Percentiles rank a stretch among this genome's conserved stretches.
Conservation (phyloP, 768 basidiomycete genomes). For the Suillus tomentosus region DNA sequence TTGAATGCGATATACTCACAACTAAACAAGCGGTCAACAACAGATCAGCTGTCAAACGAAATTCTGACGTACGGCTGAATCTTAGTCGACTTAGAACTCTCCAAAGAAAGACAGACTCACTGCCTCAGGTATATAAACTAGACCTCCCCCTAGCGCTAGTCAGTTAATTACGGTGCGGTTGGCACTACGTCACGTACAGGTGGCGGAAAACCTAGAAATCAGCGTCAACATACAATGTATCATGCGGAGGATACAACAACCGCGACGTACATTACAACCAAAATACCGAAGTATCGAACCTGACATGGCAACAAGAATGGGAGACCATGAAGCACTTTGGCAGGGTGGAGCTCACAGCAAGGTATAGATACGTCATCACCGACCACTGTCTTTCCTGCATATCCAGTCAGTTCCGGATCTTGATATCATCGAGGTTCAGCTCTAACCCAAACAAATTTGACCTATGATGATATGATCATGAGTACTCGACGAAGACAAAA, state of each 20-base stretch:
- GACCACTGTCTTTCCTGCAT: background rate
- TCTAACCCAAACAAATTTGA: background rate
- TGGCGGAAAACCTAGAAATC: background rate
- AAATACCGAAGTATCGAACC: no score
- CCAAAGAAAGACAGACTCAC: background rate
- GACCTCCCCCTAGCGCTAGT: background rate
- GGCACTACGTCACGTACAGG: background rate
- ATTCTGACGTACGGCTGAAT: background rate
- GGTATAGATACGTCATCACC: no score
- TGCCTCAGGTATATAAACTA: background rate
- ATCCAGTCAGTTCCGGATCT: background rate
- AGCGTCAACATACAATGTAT: background rate
- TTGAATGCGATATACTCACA: background rate
- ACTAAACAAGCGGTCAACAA: background rate
- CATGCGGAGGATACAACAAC: no score
- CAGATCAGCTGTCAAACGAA: background rate
- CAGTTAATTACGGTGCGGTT: background rate
- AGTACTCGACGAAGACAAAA: background rate
- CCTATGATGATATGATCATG: background rate
- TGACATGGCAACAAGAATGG: no score
- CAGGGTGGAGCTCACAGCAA: no score
- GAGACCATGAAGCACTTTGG: no score
- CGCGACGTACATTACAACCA: no score
- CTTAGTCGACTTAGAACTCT: background rate
- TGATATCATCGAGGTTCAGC: background rate